Percentiles rank a stretch among this genome's conserved stretches.
phyloP scores from a whole-genome alignment of 768 basidiomycete species.

The Lentinus brumalis region DNA sequence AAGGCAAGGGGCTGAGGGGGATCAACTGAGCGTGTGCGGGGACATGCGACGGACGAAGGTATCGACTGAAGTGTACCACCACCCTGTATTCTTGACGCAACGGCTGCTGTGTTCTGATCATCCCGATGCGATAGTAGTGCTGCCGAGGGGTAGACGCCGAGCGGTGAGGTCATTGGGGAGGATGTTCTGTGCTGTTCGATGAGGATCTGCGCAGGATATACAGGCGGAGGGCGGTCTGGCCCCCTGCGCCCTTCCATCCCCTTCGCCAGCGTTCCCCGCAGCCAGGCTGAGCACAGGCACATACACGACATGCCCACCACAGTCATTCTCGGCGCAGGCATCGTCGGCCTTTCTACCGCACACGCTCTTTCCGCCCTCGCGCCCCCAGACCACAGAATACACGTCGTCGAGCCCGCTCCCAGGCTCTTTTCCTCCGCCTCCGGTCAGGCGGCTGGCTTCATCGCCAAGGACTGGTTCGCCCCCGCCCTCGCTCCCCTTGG shows the following conservation, averaged over 20 bases:
- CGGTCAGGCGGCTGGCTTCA: constrained; percentile 40
- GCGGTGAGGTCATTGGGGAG: neutral
- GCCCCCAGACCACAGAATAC: constrained; percentile 33
- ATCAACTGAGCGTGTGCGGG: constrained; percentile 24
- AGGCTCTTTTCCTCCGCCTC: constrained; percentile 40
- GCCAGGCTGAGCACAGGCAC: constrained; percentile 2
- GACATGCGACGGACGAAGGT: neutral
- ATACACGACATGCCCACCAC: constrained; percentile 35
- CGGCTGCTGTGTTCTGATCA: neutral
- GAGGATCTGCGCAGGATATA: neutral
- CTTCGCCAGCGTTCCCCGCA: neutral
- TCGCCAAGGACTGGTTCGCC: constrained; percentile 46
- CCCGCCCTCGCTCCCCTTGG: constrained; percentile 33
- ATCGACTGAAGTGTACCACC: constrained; percentile 10
- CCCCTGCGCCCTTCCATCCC: neutral
- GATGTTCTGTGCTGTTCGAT: neutral
- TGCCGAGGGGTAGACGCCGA: neutral
- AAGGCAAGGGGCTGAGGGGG: constrained; percentile 40
- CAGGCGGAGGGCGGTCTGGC: neutral
- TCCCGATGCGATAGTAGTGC: neutral
- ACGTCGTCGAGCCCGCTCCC: constrained; percentile 43
- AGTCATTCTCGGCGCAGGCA: constrained; percentile 49
- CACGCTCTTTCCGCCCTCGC: constrained; percentile 39
- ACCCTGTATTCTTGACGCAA: constrained; percentile 3
- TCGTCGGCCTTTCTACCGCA: constrained; percentile 48